Evolutionary conservation across 2,329 filamentous ascomycete genomes (phyloP).

Genomic region (Sclerotinia borealis): DNA sequence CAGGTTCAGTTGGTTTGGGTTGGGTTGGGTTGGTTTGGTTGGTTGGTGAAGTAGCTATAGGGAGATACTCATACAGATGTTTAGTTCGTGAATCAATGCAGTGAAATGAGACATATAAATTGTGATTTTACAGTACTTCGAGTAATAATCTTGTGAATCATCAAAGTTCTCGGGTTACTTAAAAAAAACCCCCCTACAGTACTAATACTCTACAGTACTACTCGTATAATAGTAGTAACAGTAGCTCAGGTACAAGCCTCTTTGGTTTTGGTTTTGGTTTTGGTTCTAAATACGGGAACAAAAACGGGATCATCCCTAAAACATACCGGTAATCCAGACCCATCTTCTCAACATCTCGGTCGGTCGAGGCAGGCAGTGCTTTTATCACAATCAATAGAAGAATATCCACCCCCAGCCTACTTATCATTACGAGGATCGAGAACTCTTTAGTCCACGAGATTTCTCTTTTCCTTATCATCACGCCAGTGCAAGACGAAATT

Average conservation of each 20-base stretch:
- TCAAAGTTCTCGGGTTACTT: no score
- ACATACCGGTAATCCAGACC: no score
- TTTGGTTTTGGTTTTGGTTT: background rate
- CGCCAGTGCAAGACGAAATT: background rate
- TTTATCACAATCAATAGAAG: background rate
- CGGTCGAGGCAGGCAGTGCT: conserved; percentile 1
- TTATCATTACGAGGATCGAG: background rate
- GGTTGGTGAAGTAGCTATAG: no score
- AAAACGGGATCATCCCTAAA: background rate
- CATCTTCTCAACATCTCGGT: background rate
- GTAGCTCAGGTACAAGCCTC: conserved; percentile 1
- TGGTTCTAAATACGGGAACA: background rate
- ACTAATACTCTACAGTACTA: no score
- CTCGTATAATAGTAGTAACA: no score
- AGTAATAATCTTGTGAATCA: no score
- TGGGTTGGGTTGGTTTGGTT: no score
- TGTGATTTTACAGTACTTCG: no score
- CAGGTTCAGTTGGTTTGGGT: no score
- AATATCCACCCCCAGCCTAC: background rate
- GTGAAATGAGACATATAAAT: background rate
- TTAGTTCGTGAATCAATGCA: background rate
- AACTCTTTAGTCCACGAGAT: background rate
- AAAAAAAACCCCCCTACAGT: no score
- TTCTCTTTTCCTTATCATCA: background rate
- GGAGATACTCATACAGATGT: no score